Percentiles rank a stretch among this genome's conserved stretches.
These are phyloP conservation scores for Pterocarpus santalinus DNA, from an alignment of 306 rosid genomes.

Conservation along the genomic window DNA sequence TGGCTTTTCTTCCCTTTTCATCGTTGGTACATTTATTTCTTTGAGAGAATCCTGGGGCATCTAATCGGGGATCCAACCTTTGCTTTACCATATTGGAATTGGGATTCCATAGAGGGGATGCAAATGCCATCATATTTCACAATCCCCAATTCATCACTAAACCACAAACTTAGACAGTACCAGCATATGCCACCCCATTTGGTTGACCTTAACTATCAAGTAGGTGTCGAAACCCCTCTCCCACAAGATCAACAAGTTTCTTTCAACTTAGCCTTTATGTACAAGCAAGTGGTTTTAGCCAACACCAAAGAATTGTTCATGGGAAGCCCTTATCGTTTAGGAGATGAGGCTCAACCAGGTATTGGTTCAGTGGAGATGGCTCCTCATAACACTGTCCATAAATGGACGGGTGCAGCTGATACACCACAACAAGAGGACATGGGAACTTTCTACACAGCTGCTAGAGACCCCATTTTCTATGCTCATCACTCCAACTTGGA, in stretches of 20 bases:
- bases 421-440: slow-evolving; percentile 62
- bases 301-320: slow-evolving; percentile 56
- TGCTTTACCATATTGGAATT: slow-evolving; percentile 77
- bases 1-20: slow-evolving; percentile 85
- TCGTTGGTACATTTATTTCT: slow-evolving; percentile 70
- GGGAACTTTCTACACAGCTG: slow-evolving; percentile 86
- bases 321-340: slow-evolving; percentile 65
- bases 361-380: slow-evolving; percentile 59
- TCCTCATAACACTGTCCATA: slow-evolving; percentile 72
- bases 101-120: slow-evolving; percentile 71
- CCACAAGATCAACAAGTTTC: slow-evolving; percentile 19
- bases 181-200: slow-evolving; percentile 58
- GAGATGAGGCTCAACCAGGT: slow-evolving; percentile 62
- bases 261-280: slow-evolving; percentile 55
- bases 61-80: slow-evolving; percentile 59
- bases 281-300: slow-evolving; percentile 64
- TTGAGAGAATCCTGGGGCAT: slow-evolving; percentile 64
- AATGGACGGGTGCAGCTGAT: slow-evolving; percentile 65
- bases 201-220: slow-evolving; percentile 52
- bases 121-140: slow-evolving; percentile 54
- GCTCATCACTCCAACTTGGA: slow-evolving; percentile 73
- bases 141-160: slow-evolving; percentile 55
- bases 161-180: slow-evolving; percentile 51
- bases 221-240: not conserved
- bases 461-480: slow-evolving; percentile 74